Evolutionary conservation across 495 filamentous ascomycete species (phyloP).

Genomic region (Bacidia gigantensis): DNA sequence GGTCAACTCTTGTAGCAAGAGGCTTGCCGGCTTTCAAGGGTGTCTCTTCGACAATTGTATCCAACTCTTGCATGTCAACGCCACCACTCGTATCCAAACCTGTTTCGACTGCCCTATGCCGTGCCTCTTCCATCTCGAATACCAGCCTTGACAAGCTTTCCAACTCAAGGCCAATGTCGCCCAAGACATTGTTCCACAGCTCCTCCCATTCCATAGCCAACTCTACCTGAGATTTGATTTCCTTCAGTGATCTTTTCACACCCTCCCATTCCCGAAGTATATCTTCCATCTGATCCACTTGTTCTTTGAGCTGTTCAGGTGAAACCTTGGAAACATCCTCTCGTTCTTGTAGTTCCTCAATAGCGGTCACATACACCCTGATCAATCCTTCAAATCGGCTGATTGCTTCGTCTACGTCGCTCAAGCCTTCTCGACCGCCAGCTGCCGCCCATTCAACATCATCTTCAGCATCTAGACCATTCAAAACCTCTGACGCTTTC

Average conservation of each 20-base stretch:
- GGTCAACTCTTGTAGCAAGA: slow-evolving; percentile 46
- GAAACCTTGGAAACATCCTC: slow-evolving; percentile 59
- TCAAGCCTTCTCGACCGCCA: slow-evolving; percentile 75
- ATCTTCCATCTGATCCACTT: slow-evolving; percentile 74
- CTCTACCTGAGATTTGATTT: slow-evolving; percentile 80
- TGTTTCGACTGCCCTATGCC: slow-evolving; percentile 57
- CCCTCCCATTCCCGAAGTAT: slow-evolving; percentile 75
- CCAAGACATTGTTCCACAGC: slow-evolving; percentile 82
- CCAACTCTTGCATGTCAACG: slow-evolving; percentile 77
- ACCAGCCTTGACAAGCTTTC: slow-evolving; percentile 69
- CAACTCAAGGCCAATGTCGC: slow-evolving; percentile 84
- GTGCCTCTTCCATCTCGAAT: slow-evolving; percentile 92
- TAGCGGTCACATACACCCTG: slow-evolving; percentile 76
- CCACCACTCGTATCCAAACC: slow-evolving; percentile 38
- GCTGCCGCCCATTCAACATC: slow-evolving; percentile 96
- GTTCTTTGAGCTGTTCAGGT: slow-evolving; percentile 48
- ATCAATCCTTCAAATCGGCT: slow-evolving; percentile 73
- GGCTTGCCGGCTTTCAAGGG: slow-evolving; percentile 39
- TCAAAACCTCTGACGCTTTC: slow-evolving; percentile 76
- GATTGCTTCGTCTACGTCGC: slow-evolving; percentile 79
- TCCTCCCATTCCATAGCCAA: slow-evolving; percentile 98
- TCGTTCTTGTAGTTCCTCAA: slow-evolving; percentile 76
- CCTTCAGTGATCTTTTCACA: slow-evolving; percentile 58
- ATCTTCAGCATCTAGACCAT: slow-evolving; percentile 78
- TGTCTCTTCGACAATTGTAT: slow-evolving; percentile 86